These are phyloP conservation scores for Citeromyces matritensis DNA, from an alignment of 805 yeast genomes.

Conservation along the genomic window DNA sequence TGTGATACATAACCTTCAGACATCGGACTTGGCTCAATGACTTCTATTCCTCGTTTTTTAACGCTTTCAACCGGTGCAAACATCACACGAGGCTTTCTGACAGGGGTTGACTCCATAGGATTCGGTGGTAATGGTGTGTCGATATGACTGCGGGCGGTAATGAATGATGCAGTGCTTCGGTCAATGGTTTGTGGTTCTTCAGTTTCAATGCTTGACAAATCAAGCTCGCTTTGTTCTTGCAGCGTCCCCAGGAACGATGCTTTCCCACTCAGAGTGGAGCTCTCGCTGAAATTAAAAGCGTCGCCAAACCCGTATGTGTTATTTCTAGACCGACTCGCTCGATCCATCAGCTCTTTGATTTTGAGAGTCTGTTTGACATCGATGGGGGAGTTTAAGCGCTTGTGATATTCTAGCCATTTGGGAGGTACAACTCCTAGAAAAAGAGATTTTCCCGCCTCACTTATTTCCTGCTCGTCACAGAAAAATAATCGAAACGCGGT, in stretches of 20 bases:
- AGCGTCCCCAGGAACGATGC: no score
- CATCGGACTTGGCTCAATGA: constrained; percentile 1
- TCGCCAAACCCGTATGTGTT: neutral
- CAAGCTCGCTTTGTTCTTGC: no score
- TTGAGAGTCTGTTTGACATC: neutral
- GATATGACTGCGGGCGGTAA: neutral
- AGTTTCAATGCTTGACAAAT: no score
- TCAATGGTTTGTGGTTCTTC: no score
- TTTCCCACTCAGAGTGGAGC: no score
- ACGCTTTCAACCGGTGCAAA: neutral
- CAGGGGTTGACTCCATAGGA: constrained; percentile 4
- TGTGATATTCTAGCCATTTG: neutral
- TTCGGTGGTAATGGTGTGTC: neutral
- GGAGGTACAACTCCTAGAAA: constrained; percentile 45
- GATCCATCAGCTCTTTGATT: neutral
- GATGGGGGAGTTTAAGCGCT: constrained; percentile 1
- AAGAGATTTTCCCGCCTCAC: constrained; percentile 27
- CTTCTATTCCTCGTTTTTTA: neutral
- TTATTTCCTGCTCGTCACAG: constrained; percentile 29
- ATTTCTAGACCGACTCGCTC: neutral
- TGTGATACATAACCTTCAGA: constrained; percentile 2
- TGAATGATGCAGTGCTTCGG: no score
- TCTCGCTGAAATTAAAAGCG: neutral
- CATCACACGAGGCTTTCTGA: constrained; percentile 2
- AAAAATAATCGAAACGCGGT: constrained; percentile 30